These are phyloP conservation scores for Ophiosphaerella korrae DNA, from an alignment of 2,329 filamentous ascomycete genomes.

Conservation along the genomic window DNA sequence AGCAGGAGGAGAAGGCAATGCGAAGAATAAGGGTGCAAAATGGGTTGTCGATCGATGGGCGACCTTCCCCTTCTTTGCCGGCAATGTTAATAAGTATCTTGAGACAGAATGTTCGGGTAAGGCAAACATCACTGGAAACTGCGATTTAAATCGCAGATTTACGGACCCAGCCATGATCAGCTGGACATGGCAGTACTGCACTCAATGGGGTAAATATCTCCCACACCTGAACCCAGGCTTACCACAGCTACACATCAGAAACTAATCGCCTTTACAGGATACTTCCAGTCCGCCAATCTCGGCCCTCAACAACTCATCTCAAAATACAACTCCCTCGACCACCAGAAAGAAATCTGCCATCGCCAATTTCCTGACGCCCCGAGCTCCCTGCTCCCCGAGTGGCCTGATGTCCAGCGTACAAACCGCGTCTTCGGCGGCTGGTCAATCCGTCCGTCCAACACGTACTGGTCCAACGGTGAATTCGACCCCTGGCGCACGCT, in stretches of 20 bases:
- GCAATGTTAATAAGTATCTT: slow-evolving; percentile 47
- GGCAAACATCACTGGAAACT: slow-evolving; percentile 33
- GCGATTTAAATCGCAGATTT: slow-evolving; percentile 45
- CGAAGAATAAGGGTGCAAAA: slow-evolving; percentile 47
- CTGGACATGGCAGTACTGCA: slow-evolving; percentile 61
- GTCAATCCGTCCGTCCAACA: slow-evolving; percentile 58
- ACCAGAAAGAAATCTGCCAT: slow-evolving; percentile 54
- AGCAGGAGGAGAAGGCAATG: slow-evolving; percentile 50
- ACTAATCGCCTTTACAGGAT: slow-evolving; percentile 36
- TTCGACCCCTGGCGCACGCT: slow-evolving; percentile 60
- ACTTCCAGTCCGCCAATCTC: slow-evolving; percentile 55
- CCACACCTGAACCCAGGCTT: background rate
- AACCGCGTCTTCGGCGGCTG: slow-evolving; percentile 58
- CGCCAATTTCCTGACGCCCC: slow-evolving; percentile 54
- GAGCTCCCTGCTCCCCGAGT: slow-evolving; percentile 47
- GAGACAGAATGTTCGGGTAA: slow-evolving; percentile 49
- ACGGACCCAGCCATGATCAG: slow-evolving; percentile 47
- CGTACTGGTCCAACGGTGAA: slow-evolving; percentile 57
- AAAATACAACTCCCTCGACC: slow-evolving; percentile 52
- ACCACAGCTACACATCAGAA: background rate
- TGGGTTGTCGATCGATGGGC: slow-evolving; percentile 52
- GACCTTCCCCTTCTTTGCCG: slow-evolving; percentile 45
- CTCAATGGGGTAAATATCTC: slow-evolving; percentile 51
- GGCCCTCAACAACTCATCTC: slow-evolving; percentile 55
- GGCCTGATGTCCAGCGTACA: slow-evolving; percentile 45